These are phyloP conservation scores for Pseudogymnoascus sp. DNA, from an alignment of 2,329 filamentous ascomycete genomes.

Conservation along the genomic window DNA sequence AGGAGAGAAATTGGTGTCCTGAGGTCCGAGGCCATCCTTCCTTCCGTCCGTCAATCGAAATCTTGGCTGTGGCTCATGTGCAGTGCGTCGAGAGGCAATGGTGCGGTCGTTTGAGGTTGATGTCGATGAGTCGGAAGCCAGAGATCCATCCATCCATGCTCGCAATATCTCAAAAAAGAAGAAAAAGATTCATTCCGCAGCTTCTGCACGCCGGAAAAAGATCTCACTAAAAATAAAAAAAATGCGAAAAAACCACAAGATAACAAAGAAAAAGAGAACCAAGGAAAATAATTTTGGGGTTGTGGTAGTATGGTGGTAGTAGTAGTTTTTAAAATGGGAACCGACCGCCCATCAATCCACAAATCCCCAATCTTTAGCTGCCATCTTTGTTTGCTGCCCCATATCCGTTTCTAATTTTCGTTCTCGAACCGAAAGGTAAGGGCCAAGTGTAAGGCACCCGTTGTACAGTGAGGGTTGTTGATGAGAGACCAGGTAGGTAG, in stretches of 20 bases:
- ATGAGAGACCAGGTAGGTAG: not conserved
- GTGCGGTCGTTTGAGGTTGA: not conserved
- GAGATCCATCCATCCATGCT: not conserved
- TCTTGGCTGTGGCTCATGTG: not conserved
- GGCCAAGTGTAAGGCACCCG: not conserved
- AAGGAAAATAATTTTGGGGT: not conserved
- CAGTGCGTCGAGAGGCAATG: not conserved
- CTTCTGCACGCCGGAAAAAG: not conserved
- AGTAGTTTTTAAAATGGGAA: not conserved
- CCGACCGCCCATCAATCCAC: not conserved
- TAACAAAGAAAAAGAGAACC: not conserved
- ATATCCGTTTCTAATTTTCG: not conserved
- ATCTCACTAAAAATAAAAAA: not conserved
- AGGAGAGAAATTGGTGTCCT: not conserved
- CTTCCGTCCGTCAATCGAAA: not conserved
- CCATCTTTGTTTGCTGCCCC: not conserved
- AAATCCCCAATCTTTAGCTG: not conserved
- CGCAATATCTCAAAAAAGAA: constrained; percentile 1
- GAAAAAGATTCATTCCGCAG: not conserved
- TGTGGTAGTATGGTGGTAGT: not conserved
- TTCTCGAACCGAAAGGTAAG: not conserved
- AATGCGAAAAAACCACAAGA: not conserved
- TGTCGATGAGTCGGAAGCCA: not conserved
- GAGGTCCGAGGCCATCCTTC: not conserved
- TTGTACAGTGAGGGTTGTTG: constrained; percentile 1